Evolutionary conservation across 1,284 basidiomycete genomes (phyloP), one percentile per base, ranked within the genome.

Genomic region (Paramarasmius palmivorus): DNA sequence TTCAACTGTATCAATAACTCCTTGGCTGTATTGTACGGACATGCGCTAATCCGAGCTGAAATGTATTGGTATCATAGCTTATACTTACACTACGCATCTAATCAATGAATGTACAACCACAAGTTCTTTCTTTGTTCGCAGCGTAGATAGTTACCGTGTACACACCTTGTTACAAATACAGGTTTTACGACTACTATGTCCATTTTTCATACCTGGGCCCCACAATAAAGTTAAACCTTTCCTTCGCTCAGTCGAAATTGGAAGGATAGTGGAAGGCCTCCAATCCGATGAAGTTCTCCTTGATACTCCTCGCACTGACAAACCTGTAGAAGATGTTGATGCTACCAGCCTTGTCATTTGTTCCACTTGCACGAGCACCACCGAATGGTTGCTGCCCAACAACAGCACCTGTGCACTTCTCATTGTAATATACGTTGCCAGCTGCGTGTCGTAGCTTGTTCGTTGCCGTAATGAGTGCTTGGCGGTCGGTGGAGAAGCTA

Each of bases 321-420:
- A 95, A 96, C 55, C 93, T 79, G 72, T 90, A 93, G 75, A 92
- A 95, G 68, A 98, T 92, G 63, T 81, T 84, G 61, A 95, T 88
- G 60, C 90, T 93, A 14, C 96, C 96, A 1, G 94, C 92, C 78
- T 98, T 99, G 75, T 99, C 97, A 77, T 98, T 98, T 59, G 97
- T 99, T 26, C 97, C 96, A 63, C 90, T 93, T 20, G 83, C 93
- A 44, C 96, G 84, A 5, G 87, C 93, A 53, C 96, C 97, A 52
- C 96, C 96, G 69, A 99, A 99, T 5, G 96, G 95, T 73, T 99
- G 96, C 71, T 98, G 95, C 5, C 92, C 93, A 25, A 97, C 93
- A 45, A 93, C 91, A 23, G 96, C 96, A 55, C 96, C 96, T 0
- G 96, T 98, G 73, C 92, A 96, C 69, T 94, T 95, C 65, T 95